Evolutionary conservation across 306 rosid species (phyloP), one percentile per base, ranked within the genome.

Genomic region (Dryas alaskensis): DNA sequence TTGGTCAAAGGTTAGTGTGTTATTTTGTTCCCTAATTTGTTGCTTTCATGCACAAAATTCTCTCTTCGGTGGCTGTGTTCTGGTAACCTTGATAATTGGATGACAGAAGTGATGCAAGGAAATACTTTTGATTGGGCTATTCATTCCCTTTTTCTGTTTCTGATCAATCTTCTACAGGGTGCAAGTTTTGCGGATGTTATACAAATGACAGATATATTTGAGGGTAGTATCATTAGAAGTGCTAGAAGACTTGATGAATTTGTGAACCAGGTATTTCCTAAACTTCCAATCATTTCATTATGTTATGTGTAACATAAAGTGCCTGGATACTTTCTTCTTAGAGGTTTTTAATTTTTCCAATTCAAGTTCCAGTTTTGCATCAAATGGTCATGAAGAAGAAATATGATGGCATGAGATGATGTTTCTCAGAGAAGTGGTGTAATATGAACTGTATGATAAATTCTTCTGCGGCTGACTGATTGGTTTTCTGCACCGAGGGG

Each of bases 181-280:
- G 82, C 96, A 60, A 87, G 19, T 83, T 94, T 94, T 82, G 84
- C 87, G 0, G 99, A 94, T 50, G 92, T 94, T 80, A 94, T 88
- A 77, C 96, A 94, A 82, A 94, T 92, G 97, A 94, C 99, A 16
- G 99, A 92, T 81, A 87, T 94, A 60, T 94, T 94, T 81, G 97
- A 94, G 84, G 99, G 99, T 54, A 94, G 97, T 83, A 89, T 94
- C 73, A 89, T 94, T 61, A 88, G 99, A 80, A 87, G 95, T 83
- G 95, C 96, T 55, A 94, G 97, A 87, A 86, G 99, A 86, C 99
- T 94, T 61, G 99, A 94, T 66, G 99, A 94, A 75, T 94, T 94
- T 81, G 80, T 92, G 83, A 94, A 92, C 84, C 96, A 92, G 99
- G 97, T 91, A 81, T 48, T 52, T 46, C 10, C 52, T 19, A 42